A percentile compares a stretch with the other conserved stretches of the same genome.
phyloP scores from a whole-genome alignment of 306 rosid species.

The Prunus persica region Prunus_persica_NCBIv2 NC_034013.1:13981501-13982000 shows the following conservation, averaged over 20 bases:
- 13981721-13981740: constrained; percentile 88
- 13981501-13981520: constrained; percentile 88
- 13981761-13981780: constrained; percentile 45
- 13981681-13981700: constrained; percentile 90
- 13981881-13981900: constrained; percentile 94
- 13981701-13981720: constrained; percentile 70
- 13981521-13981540: constrained; percentile 95
- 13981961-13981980: not conserved
- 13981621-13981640: not conserved
- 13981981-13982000: not conserved
- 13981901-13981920: constrained; percentile 92
- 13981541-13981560: constrained; percentile 99
- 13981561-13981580: constrained; percentile 75
- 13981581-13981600: not conserved
- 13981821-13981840: constrained; percentile 1
- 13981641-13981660: constrained; percentile 99
- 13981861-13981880: constrained; percentile 92
- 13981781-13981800: not conserved
- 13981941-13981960: constrained; percentile 21
- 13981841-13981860: constrained; percentile 85
- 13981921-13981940: constrained; percentile 87
- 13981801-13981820: not conserved
- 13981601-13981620: not conserved
- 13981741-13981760: constrained; percentile 93
- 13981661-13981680: constrained; percentile 98